A percentile compares a stretch with the other conserved stretches of the same genome.
Evolutionary conservation across 2,329 filamentous ascomycete genomes (phyloP).

Genomic region (Alternaria novae-zelandiae): DNA sequence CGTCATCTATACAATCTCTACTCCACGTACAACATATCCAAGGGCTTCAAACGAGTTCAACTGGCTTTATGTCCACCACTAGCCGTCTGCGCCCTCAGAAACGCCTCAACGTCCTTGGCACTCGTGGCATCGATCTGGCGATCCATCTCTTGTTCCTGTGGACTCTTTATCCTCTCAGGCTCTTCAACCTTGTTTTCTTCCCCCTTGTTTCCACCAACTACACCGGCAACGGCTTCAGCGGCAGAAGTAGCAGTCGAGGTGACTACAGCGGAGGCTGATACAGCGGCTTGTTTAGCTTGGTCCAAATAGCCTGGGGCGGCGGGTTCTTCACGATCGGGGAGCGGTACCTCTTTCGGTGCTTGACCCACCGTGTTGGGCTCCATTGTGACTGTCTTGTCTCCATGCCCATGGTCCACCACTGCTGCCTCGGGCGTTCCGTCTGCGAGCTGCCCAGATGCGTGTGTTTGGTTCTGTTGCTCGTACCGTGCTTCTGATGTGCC

Average conservation of each 20-base stretch:
- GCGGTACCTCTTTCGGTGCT: slow-evolving; percentile 55
- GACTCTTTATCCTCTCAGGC: slow-evolving; percentile 31
- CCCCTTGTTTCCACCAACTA: slow-evolving; percentile 29
- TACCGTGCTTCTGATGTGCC: slow-evolving; percentile 53
- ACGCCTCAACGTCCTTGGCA: slow-evolving; percentile 39
- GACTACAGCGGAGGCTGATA: slow-evolving; percentile 33
- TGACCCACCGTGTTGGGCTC: slow-evolving; percentile 58
- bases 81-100: slow-evolving; percentile 36
- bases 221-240: slow-evolving; percentile 37
- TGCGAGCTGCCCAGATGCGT: slow-evolving; percentile 52
- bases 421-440: slow-evolving; percentile 52
- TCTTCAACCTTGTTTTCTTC: slow-evolving; percentile 25
- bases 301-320: slow-evolving; percentile 48
- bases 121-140: slow-evolving; percentile 37
- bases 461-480: slow-evolving; percentile 52
- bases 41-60: not conserved
- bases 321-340: slow-evolving; percentile 41
- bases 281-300: slow-evolving; percentile 52
- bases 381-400: slow-evolving; percentile 55
- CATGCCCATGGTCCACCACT: slow-evolving; percentile 50
- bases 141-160: slow-evolving; percentile 39
- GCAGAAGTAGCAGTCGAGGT: slow-evolving; percentile 41
- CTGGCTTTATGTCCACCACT: not conserved
- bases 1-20: not conserved
- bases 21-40: not conserved